These are phyloP conservation scores for Phytopythium sindhum DNA, from an alignment of 352 stramenopile species.

Conservation along the genomic window DNA sequence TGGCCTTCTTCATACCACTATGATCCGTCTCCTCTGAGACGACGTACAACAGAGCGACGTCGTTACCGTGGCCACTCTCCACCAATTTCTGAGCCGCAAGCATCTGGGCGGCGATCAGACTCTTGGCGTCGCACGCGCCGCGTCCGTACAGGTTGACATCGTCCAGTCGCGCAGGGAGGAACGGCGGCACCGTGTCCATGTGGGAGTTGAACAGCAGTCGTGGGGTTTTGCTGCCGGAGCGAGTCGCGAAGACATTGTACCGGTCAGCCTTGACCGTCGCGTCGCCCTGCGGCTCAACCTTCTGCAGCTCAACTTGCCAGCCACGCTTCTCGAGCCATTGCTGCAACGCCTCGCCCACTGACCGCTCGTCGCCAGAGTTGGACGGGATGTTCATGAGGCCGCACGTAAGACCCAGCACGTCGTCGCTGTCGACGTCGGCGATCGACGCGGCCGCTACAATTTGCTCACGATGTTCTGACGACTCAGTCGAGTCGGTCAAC, in stretches of 20 bases:
- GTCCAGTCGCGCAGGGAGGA: slow-evolving; percentile 60
- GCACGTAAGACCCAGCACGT: slow-evolving; percentile 60
- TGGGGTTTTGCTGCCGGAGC: slow-evolving; percentile 47
- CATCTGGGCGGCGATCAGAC: slow-evolving; percentile 80
- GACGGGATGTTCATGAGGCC: slow-evolving; percentile 69
- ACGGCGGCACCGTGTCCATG: slow-evolving; percentile 82
- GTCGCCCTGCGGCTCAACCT: slow-evolving; percentile 58
- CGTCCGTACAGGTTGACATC: slow-evolving; percentile 70
- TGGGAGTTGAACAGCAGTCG: slow-evolving; percentile 84
- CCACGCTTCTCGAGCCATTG: slow-evolving; percentile 61
- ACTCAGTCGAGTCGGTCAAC: slow-evolving; percentile 14
- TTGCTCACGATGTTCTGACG: slow-evolving; percentile 41
- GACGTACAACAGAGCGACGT: slow-evolving; percentile 79
- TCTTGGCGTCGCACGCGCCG: slow-evolving; percentile 83
- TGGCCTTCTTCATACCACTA: slow-evolving; percentile 87
- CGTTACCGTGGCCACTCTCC: slow-evolving; percentile 46
- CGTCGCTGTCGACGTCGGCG: slow-evolving; percentile 51
- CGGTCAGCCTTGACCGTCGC: slow-evolving; percentile 53
- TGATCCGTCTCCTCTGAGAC: slow-evolving; percentile 88
- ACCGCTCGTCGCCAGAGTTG: slow-evolving; percentile 70
- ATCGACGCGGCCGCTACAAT: slow-evolving; percentile 45
- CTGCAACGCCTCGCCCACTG: slow-evolving; percentile 60
- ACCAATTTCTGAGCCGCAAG: slow-evolving; percentile 68
- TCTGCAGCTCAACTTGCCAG: slow-evolving; percentile 76
- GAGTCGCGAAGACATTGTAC: slow-evolving; percentile 78